A percentile compares a stretch with the other conserved stretches of the same genome.
phyloP scores from a whole-genome alignment of 176 grass and related monocot genomes.

The Oryza officinalis region DNA sequence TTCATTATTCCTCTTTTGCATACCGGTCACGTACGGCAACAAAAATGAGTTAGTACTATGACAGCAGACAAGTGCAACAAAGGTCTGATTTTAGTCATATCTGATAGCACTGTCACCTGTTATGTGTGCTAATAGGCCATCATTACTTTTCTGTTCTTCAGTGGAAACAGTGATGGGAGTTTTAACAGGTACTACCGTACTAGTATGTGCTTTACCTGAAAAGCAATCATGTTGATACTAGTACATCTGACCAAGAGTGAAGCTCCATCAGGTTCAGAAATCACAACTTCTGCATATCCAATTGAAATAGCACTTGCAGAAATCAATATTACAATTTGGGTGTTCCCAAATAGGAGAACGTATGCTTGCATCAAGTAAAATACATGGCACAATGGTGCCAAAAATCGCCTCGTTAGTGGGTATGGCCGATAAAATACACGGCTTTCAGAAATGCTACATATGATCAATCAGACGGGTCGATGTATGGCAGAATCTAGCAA shows the following conservation, averaged over 20 bases:
- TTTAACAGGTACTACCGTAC: not conserved
- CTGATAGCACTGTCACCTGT: not conserved
- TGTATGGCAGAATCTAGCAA: constrained; percentile 37
- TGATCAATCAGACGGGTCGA: constrained; percentile 12
- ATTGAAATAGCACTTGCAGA: not conserved
- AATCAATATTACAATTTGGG: not conserved
- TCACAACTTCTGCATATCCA: not conserved
- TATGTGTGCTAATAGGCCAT: not conserved
- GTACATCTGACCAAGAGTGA: not conserved
- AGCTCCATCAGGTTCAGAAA: not conserved
- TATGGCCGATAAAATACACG: not conserved
- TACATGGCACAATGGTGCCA: not conserved
- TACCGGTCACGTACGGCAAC: not conserved
- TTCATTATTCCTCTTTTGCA: not conserved
- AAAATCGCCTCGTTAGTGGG: not conserved
- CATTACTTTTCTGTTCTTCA: constrained; percentile 5
- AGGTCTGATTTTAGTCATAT: not conserved
- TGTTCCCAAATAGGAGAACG: not conserved
- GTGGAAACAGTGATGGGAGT: constrained; percentile 1
- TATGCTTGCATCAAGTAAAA: not conserved
- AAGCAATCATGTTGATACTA: not conserved
- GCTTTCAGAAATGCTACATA: constrained; percentile 5
- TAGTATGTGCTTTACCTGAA: not conserved
- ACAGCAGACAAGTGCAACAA: not conserved
- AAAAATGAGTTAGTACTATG: not conserved